Evolutionary conservation across 2,329 filamentous ascomycete genomes (phyloP).

Genomic region (Aspergillus caelatus): DNA sequence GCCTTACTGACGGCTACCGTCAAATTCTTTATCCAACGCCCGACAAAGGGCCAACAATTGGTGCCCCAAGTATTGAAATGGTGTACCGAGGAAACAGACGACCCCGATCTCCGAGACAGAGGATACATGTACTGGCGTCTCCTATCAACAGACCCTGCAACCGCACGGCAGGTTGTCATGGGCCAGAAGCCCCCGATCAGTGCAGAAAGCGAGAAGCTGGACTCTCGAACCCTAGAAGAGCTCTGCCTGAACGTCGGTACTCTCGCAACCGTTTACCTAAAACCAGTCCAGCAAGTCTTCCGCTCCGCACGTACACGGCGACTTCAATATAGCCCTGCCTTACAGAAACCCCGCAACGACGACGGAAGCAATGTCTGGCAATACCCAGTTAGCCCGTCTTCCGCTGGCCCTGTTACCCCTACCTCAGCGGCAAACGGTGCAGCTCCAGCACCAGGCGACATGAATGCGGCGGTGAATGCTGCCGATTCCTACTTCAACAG

Average conservation of each 20-base stretch:
- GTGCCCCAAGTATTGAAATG: constrained; percentile 96
- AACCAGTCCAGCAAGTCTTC: constrained; percentile 97
- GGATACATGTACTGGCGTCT: constrained; percentile 99
- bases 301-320: constrained; percentile 79
- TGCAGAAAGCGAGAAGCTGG: constrained; percentile 91
- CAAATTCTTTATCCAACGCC: constrained; percentile 95
- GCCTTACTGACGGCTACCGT: constrained; percentile 94
- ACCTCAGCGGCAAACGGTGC: constrained; percentile 32
- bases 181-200: constrained; percentile 96
- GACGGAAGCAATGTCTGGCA: constrained; percentile 33
- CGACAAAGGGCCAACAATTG: constrained; percentile 89
- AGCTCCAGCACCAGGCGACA: constrained; percentile 47
- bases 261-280: constrained; percentile 94
- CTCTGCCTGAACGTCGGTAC: constrained; percentile 97
- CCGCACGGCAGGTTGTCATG: constrained; percentile 90
- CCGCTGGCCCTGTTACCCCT: constrained; percentile 33
- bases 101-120: constrained; percentile 90
- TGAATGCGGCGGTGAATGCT: constrained; percentile 75
- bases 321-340: constrained; percentile 78
- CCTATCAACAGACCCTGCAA: constrained; percentile 84
- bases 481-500: constrained; percentile 89
- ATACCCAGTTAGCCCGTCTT: constrained; percentile 39
- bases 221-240: constrained; percentile 88
- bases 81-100: constrained; percentile 99
- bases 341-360: constrained; percentile 69